Evolutionary conservation across 768 basidiomycete genomes (phyloP), one percentile per base, ranked within the genome.

Genomic region (Amanita phalloides): DNA sequence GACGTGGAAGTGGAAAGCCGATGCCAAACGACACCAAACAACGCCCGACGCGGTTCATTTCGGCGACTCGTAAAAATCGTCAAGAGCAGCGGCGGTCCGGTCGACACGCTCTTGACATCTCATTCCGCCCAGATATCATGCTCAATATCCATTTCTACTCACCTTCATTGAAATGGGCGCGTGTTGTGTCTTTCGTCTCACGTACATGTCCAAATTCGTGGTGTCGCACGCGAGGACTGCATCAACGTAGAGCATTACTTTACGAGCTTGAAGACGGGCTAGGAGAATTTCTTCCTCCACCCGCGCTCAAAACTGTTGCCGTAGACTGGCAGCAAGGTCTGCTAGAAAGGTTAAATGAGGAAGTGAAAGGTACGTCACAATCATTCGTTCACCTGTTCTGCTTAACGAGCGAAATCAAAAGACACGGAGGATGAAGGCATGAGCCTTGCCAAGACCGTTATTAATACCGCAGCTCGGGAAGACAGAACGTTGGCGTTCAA

Each of bases 321-420:
- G 73, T 81, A 45, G 91, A 94, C 60, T 96, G 88, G 67, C 92
- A 94, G 63, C 76, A 87, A 54, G 92, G 92, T 7, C 72, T 94
- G 30, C 67, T 95, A 53, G 74, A 83, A 50, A 76, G 88, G 46
- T 65, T 96, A 45, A 90, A 87, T 57, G 79, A 85, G 8, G 77
- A 85, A 62, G 74, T 89, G 32, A 71, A 74, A 64, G 81, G 92
- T 92, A 60, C 54, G 77, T 63, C 37, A 11, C 39, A 14, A 32
- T 39, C 42, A 26, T 6, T 10, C 41, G 38, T 33, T 45, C 33
- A 26, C 46, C 54, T 41, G 53, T 48, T 35, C 4, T 36, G 13
- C n/a, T 17, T 53, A n/a, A 26, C 17, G 20, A 38, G 45, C 42
- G 44, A 32, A 35, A 43, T 49, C 33, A 55, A 73, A 61, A 86